A percentile compares a stretch with the other conserved stretches of the same genome.
phyloP scores from a whole-genome alignment of 179 eudicot genomes.

The Nepenthes alata region DNA sequence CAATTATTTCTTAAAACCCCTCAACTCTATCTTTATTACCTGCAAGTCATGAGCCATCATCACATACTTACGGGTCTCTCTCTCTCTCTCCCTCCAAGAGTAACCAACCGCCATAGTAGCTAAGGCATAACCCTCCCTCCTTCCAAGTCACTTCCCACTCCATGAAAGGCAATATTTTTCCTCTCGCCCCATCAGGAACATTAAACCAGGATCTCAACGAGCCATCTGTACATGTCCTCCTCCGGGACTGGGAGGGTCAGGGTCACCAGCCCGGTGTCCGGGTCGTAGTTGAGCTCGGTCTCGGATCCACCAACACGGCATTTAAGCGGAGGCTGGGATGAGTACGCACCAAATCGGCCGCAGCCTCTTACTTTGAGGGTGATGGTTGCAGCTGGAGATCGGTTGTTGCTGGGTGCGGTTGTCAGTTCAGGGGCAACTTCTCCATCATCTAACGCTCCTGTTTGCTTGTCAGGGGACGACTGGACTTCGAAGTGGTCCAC shows the following conservation, averaged over 20 bases:
- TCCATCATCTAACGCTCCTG: constrained; percentile 16
- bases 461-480: constrained; percentile 10
- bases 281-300: constrained; percentile 35
- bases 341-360: constrained; percentile 72
- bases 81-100: too few relatives aligned
- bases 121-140: too few relatives aligned
- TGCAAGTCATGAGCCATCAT: too few relatives aligned
- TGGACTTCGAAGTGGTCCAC: constrained; percentile 44
- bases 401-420: constrained; percentile 10
- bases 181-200: too few relatives aligned
- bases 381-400: constrained; percentile 30
- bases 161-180: too few relatives aligned
- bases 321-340: constrained; percentile 50
- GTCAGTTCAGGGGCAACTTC: constrained; percentile 20
- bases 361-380: constrained; percentile 59
- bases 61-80: too few relatives aligned
- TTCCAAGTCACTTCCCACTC: too few relatives aligned
- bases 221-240: constrained; percentile 73
- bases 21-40: too few relatives aligned
- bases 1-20: too few relatives aligned
- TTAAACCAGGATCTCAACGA: constrained; percentile 47
- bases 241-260: constrained; percentile 44
- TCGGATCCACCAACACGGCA: constrained; percentile 34
- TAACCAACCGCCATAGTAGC: too few relatives aligned
- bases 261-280: constrained; percentile 35